Conservation (phyloP, 2,329 filamentous ascomycete genomes). For the Ophiostoma novo-ulmi region DNA sequence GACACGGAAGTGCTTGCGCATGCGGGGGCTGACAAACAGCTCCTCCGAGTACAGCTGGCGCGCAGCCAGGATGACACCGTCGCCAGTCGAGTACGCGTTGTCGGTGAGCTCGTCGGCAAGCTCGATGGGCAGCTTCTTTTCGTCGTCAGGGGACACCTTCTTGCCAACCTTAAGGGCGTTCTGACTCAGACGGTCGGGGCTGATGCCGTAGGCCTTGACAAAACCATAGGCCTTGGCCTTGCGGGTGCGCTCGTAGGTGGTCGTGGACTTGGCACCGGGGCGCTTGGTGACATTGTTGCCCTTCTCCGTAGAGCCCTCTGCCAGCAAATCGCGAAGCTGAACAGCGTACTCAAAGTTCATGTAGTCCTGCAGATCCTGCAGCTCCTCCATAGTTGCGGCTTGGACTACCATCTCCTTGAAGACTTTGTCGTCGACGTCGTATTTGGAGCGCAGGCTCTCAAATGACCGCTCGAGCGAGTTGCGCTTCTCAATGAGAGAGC, state of each 20-base stretch:
- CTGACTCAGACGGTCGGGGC: slow-evolving; percentile 79
- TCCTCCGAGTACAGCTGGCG: slow-evolving; percentile 90
- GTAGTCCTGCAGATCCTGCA: slow-evolving; percentile 95
- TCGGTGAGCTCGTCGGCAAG: slow-evolving; percentile 75
- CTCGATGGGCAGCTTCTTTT: slow-evolving; percentile 72
- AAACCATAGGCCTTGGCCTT: slow-evolving; percentile 73
- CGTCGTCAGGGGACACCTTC: slow-evolving; percentile 80
- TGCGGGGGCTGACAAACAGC: slow-evolving; percentile 76
- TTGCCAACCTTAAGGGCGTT: slow-evolving; percentile 76
- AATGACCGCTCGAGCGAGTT: slow-evolving; percentile 77
- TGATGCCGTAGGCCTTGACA: slow-evolving; percentile 85
- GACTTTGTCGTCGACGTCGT: slow-evolving; percentile 45
- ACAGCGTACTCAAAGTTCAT: slow-evolving; percentile 87
- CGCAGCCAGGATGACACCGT: slow-evolving; percentile 70
- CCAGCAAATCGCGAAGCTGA: slow-evolving; percentile 70
- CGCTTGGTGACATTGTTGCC: slow-evolving; percentile 58
- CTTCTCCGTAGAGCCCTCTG: slow-evolving; percentile 44
- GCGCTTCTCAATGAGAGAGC: slow-evolving; percentile 85
- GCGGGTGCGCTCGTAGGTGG: slow-evolving; percentile 76
- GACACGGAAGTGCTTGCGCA: slow-evolving; percentile 80
- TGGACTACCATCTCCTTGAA: slow-evolving; percentile 77
- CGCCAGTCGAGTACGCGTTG: slow-evolving; percentile 67
- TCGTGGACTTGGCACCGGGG: slow-evolving; percentile 72
- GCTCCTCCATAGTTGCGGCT: slow-evolving; percentile 83
- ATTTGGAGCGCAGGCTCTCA: slow-evolving; percentile 61